phyloP scores from a whole-genome alignment of 1,284 basidiomycete species.

The Boletellus sp. region DNA sequence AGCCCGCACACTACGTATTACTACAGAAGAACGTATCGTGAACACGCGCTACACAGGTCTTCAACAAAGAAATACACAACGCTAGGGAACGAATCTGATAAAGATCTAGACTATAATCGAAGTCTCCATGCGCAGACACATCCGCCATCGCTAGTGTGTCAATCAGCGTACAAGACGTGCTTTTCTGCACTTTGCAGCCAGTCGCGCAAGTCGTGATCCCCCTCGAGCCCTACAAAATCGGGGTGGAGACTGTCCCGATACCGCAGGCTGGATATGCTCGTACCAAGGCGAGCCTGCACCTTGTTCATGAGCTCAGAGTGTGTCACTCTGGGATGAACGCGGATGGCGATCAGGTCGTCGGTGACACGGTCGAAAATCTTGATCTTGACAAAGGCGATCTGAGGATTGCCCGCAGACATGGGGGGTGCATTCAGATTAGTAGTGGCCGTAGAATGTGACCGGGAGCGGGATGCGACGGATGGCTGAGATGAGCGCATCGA shows the following conservation, averaged over 20 bases:
- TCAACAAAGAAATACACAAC: conserved; percentile 7
- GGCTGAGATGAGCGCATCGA: conserved; percentile 50
- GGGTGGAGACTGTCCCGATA: conserved; percentile 73
- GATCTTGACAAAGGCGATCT: conserved; percentile 91
- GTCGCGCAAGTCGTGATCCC: conserved; percentile 68
- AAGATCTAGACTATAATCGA: conserved; percentile 28
- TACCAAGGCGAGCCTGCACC: conserved; percentile 82
- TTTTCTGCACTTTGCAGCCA: conserved; percentile 88
- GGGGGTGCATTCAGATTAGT: conserved; percentile 58
- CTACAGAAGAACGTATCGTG: conserved; percentile 11
- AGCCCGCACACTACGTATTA: conserved; percentile 13
- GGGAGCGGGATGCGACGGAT: conserved; percentile 45
- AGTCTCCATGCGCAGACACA: conserved; percentile 4
- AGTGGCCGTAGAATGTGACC: conserved; percentile 52
- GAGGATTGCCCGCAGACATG: conserved; percentile 72
- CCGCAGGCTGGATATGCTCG: conserved; percentile 65
- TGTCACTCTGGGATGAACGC: conserved; percentile 93
- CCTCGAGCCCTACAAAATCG: conserved; percentile 61
- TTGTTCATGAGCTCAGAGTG: conserved; percentile 87
- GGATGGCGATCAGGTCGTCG: conserved; percentile 93
- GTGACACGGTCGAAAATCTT: conserved; percentile 93
- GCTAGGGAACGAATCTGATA: conserved; percentile 17
- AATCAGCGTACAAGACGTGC: conserved; percentile 84
- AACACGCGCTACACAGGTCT: conserved; percentile 9
- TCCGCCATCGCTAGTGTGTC: conserved; percentile 15